phyloP scores from a whole-genome alignment of 768 basidiomycete genomes.

The Suillus subalutaceus region DNA sequence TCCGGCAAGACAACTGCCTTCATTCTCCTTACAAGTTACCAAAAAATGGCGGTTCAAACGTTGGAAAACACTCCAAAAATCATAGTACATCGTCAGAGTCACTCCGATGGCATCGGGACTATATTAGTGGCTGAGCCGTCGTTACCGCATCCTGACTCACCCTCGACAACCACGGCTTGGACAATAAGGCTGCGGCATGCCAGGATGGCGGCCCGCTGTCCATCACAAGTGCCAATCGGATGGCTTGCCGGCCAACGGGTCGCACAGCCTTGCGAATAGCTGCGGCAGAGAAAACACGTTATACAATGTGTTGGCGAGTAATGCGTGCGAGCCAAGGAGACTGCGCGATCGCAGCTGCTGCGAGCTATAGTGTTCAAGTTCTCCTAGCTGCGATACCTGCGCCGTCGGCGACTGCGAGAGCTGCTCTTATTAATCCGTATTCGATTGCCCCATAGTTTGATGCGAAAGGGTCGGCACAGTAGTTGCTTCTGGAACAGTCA shows the following conservation, averaged over 20 bases:
- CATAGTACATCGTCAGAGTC: background rate
- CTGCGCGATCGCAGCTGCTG: background rate
- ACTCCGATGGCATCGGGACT: background rate
- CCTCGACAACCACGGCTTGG: background rate
- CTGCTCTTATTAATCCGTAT: background rate
- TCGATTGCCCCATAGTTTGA: no score
- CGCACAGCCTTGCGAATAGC: background rate
- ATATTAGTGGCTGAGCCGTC: background rate
- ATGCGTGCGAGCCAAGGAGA: background rate
- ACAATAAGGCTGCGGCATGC: background rate
- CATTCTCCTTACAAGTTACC: background rate
- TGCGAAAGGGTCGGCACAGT: background rate
- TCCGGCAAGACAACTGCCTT: background rate
- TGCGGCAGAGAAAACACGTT: background rate
- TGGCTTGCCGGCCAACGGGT: background rate
- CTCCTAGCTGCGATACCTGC: background rate
- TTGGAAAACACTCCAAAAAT: background rate
- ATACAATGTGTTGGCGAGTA: background rate
- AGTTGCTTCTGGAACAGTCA: background rate
- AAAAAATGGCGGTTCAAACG: background rate
- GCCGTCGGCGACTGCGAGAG: background rate
- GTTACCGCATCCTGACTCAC: conserved; percentile 9
- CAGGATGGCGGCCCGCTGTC: background rate
- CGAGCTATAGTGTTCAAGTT: background rate
- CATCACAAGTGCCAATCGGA: conserved; percentile 1